Evolutionary conservation across 805 yeast genomes (phyloP).

Genomic region (Metschnikowia dekortorum): DNA sequence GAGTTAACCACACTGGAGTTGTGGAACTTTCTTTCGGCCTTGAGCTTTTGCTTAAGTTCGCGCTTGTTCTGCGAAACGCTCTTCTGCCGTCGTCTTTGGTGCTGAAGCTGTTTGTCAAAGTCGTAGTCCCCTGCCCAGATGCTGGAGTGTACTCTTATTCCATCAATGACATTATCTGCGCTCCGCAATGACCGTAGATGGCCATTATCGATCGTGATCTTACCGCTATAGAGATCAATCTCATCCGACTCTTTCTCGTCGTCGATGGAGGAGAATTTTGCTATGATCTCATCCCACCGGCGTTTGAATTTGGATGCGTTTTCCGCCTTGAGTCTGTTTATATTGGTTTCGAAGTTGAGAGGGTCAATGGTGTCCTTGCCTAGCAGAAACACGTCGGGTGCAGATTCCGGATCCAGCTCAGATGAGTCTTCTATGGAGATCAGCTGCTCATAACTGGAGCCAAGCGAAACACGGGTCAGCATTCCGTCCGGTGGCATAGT

Average conservation of each 20-base stretch:
- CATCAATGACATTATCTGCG: conserved; percentile 6
- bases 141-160: conserved; percentile 17
- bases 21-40: conserved; percentile 12
- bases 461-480: conserved; percentile 4
- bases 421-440: conserved; percentile 19
- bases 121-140: conserved; percentile 39
- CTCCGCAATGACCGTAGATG: conserved; percentile 50
- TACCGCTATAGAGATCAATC: conserved; percentile 61
- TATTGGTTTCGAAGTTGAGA: conserved; percentile 16
- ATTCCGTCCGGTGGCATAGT: not conserved
- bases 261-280: conserved; percentile 46
- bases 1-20: conserved; percentile 7
- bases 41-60: conserved; percentile 9
- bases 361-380: conserved; percentile 13
- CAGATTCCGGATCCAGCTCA: conserved; percentile 7
- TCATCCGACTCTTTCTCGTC: conserved; percentile 56
- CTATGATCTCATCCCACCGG: conserved; percentile 51
- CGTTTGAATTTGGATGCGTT: conserved; percentile 19
- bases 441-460: conserved; percentile 17
- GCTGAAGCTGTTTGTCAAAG: conserved; percentile 20
- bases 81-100: conserved; percentile 5
- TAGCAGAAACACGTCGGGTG: conserved; percentile 3
- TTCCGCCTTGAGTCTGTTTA: conserved; percentile 24
- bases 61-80: conserved; percentile 17
- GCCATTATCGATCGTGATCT: conserved; percentile 62